A percentile compares a stretch with the other conserved stretches of the same genome.
phyloP scores from a whole-genome alignment of 2,329 filamentous ascomycete genomes.

The Colletotrichum horii region DNA sequence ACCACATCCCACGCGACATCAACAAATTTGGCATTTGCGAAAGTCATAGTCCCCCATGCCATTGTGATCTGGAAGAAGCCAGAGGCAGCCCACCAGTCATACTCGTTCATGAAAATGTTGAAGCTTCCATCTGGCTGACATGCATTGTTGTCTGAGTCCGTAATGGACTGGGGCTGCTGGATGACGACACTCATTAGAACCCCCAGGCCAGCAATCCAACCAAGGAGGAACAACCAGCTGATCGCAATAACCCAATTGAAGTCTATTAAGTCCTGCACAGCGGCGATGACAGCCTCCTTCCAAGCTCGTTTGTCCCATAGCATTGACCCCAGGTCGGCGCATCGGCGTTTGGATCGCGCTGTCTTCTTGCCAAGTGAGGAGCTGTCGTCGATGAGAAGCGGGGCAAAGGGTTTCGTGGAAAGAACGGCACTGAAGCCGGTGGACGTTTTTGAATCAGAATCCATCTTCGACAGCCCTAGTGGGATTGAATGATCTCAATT shows the following conservation, averaged over 20 bases:
- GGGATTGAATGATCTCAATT: neutral
- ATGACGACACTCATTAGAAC: neutral
- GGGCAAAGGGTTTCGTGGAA: neutral
- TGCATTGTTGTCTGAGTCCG: neutral
- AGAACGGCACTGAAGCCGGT: neutral
- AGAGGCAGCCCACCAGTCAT: slow-evolving; percentile 20
- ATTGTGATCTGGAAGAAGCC: slow-evolving; percentile 25
- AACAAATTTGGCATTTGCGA: slow-evolving; percentile 30
- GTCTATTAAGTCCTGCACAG: neutral
- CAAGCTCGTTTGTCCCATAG: neutral
- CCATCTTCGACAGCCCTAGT: neutral
- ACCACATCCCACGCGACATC: slow-evolving; percentile 33
- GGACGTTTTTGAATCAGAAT: neutral
- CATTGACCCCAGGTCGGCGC: neutral
- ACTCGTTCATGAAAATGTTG: neutral
- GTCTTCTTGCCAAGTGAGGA: neutral
- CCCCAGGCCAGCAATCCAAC: neutral
- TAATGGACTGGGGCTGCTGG: neutral
- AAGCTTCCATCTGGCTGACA: slow-evolving; percentile 23
- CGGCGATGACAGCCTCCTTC: neutral
- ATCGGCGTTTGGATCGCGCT: neutral
- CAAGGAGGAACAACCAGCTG: neutral
- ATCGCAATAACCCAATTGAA: neutral
- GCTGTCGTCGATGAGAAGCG: neutral
- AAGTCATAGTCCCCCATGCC: slow-evolving; percentile 25